A percentile compares a stretch with the other conserved stretches of the same genome.
These are phyloP conservation scores for Saccharomycopsis hybrid DNA, from an alignment of 1,139 yeast genomes.

Conservation along the genomic window DNA sequence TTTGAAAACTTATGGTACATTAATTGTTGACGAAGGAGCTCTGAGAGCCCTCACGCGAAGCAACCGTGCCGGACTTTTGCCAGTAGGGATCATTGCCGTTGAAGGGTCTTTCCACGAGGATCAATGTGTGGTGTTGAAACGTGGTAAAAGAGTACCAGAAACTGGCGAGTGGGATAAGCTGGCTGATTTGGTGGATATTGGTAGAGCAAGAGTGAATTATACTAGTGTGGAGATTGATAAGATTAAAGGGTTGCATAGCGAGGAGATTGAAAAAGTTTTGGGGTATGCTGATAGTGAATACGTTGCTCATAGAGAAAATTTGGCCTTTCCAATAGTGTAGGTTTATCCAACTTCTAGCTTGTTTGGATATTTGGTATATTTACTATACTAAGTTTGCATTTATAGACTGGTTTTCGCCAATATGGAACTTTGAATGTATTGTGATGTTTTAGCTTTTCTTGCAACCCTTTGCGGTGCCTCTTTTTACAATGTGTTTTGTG, in stretches of 20 bases:
- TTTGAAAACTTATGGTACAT: slow-evolving; percentile 68
- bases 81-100: slow-evolving; percentile 80
- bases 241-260: slow-evolving; percentile 77
- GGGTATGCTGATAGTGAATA: slow-evolving; percentile 94
- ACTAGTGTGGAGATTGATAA: slow-evolving; percentile 67
- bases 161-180: slow-evolving; percentile 35
- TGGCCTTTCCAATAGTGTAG: slow-evolving; percentile 59
- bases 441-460: no score
- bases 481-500: no score
- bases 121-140: slow-evolving; percentile 76
- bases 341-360: no score
- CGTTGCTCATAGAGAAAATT: slow-evolving; percentile 83
- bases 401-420: no score
- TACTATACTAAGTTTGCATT: no score
- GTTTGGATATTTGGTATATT: no score
- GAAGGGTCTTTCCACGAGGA: slow-evolving; percentile 81
- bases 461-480: no score
- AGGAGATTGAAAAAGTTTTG: slow-evolving; percentile 60
- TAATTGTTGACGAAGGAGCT: slow-evolving; percentile 82
- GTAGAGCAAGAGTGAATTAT: slow-evolving; percentile 89
- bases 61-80: slow-evolving; percentile 84
- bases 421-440: no score
- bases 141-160: slow-evolving; percentile 36
- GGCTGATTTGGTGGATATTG: slow-evolving; percentile 51
- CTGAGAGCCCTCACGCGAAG: slow-evolving; percentile 76